Evolutionary conservation across 2,329 filamentous ascomycete genomes (phyloP).

Genomic region (Colletotrichum godetiae): DNA sequence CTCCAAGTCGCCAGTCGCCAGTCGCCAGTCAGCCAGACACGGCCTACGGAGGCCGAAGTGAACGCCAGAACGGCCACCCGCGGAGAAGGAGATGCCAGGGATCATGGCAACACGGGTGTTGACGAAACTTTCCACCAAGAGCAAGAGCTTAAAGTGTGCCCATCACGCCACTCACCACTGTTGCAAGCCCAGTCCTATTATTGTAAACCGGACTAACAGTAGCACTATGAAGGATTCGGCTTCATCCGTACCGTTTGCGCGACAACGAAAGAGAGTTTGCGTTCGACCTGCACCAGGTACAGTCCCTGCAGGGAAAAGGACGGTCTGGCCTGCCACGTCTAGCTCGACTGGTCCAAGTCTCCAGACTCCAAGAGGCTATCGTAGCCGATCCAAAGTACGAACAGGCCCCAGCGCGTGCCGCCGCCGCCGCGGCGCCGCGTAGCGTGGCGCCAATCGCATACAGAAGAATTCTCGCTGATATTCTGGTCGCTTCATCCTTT

Average conservation of each 20-base stretch:
- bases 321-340: neutral
- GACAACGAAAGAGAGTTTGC: conserved; percentile 3
- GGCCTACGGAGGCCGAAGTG: neutral
- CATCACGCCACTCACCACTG: neutral
- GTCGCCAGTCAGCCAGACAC: neutral
- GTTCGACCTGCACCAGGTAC: neutral
- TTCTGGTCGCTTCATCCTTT: neutral
- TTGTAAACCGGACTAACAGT: neutral
- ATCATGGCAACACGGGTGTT: neutral
- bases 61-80: neutral
- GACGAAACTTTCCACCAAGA: neutral
- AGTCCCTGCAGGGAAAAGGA: conserved; percentile 17
- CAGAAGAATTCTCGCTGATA: neutral
- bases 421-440: neutral
- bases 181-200: neutral
- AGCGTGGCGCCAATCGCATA: conserved; percentile 1
- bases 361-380: conserved; percentile 4
- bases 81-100: neutral
- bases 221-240: neutral
- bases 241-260: neutral
- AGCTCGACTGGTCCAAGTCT: neutral
- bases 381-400: conserved; percentile 6
- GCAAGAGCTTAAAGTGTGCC: neutral
- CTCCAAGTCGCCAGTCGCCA: neutral
- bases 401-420: neutral